Evolutionary conservation across 23 red algal genomes (phyloP), one percentile per base, ranked within the genome.

Genomic region (Gracilaria gracilis): DNA sequence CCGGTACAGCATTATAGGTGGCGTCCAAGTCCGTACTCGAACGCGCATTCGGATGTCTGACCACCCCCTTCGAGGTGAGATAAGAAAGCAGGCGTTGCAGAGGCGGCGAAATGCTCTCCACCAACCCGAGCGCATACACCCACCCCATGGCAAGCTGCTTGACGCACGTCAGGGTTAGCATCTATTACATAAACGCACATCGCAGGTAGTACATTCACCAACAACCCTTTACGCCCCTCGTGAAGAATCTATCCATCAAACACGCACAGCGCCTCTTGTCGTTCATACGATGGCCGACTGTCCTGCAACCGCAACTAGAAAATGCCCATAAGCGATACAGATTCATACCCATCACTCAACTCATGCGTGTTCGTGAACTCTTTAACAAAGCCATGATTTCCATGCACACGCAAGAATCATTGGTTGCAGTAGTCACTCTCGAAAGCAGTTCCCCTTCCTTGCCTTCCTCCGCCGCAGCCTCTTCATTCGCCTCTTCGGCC

Each of bases 91-190:
- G 53, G 48, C 19, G 67, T 76, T n/a, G 84, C 89, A 40, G 64
- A 33, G 11, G 33, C 35, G 14, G 39, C 14, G 34, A 96, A 92
- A 27, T 54, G 42, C 12, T 79, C 81, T 9, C 93, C 97, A 82
- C 93, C 90, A 17, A 90, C 51, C 74, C 95, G 80, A 44, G 97
- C 97, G 65, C 91, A 89, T 0, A 94, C 83, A 36, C 97, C 93
- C 9, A 99, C 76, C 28, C 97, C 97, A 86, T 91, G 96, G 25
- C 84, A 75, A 39, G 97, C 97, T 2, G 97, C 94, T 62, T 95
- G 93, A 13, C 92, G 84, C 34, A 99, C 91, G 14, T 93, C 85
- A 44, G 93, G 29, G 54, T 96, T 82, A 9, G 54, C 48, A 71
- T 99, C 97, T 11, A 62, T 51, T 19, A 77, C 62, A 57, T 96